A percentile compares a stretch with the other conserved stretches of the same genome.
These are phyloP conservation scores for Persicaria tinctoria DNA, from an alignment of 148 eudicot species.

Conservation along the genomic window DNA sequence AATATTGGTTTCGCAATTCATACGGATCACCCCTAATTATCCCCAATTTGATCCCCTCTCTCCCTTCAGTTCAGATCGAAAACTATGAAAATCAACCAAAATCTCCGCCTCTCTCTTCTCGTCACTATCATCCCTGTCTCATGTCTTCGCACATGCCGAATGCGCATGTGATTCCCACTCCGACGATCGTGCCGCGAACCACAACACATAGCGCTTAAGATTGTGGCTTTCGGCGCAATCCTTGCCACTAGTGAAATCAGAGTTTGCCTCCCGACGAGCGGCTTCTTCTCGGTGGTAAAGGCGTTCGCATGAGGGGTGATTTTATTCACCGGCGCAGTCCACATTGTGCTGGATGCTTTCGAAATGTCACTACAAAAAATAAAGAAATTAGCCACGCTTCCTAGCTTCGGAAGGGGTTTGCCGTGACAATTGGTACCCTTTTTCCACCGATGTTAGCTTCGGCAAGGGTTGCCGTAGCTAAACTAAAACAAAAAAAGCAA, in stretches of 20 bases:
- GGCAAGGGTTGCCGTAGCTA: no score
- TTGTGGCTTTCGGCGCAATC: constrained; percentile 20
- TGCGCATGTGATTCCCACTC: constrained; percentile 21
- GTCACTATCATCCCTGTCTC: not conserved
- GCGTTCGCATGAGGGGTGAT: constrained; percentile 44
- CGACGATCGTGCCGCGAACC: not conserved
- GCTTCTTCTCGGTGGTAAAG: constrained; percentile 26
- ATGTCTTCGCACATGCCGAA: constrained; percentile 14
- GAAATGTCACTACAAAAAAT: no score
- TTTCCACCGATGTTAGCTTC: no score
- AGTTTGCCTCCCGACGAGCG: constrained; percentile 24
- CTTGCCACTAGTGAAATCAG: constrained; percentile 21
- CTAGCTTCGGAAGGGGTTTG: no score
- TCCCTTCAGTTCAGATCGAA: no score
- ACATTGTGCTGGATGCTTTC: constrained; percentile 3
- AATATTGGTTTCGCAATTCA: no score
- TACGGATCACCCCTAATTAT: no score
- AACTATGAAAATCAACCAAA: no score
- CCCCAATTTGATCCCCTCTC: no score
- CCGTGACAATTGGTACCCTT: no score
- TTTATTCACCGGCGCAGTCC: constrained; percentile 32
- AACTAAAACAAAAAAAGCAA: no score
- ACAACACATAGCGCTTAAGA: constrained; percentile 15
- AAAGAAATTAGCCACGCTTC: no score
- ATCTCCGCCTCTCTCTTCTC: not conserved